Percentiles rank a stretch among this genome's conserved stretches.
Evolutionary conservation across 768 basidiomycete species (phyloP).

Genomic region (Leccinum uliginosum): DNA sequence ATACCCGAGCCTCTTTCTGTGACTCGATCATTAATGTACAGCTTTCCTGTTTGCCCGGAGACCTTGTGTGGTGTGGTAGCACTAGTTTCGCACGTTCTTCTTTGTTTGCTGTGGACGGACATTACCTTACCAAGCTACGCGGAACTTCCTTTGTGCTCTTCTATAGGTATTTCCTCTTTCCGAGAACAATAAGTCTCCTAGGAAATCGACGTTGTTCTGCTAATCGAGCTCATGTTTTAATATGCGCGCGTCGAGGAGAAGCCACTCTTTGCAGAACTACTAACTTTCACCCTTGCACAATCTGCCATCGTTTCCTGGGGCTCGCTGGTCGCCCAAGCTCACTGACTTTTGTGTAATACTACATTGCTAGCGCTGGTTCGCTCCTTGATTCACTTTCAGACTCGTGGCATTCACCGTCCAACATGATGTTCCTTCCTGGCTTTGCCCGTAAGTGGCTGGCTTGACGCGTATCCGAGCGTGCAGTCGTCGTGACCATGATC

Average conservation of each 20-base stretch:
- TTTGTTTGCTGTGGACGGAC: conserved; percentile 13
- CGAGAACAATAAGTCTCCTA: conserved; percentile 29
- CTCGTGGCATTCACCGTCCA: conserved; percentile 2
- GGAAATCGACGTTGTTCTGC: conserved; percentile 11
- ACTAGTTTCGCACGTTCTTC: not conserved
- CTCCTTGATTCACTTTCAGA: conserved; percentile 1
- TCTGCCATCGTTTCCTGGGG: conserved; percentile 3
- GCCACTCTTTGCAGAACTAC: not conserved
- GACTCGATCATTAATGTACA: conserved; percentile 1
- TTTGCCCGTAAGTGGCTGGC: conserved; percentile 25
- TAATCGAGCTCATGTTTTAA: conserved; percentile 1
- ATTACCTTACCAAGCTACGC: conserved; percentile 9
- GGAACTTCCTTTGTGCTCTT: conserved; percentile 19
- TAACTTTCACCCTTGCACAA: not conserved
- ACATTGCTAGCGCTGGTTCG: conserved; percentile 20
- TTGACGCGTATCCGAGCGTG: not conserved
- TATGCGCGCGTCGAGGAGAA: not conserved
- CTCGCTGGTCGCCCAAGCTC: conserved; percentile 27
- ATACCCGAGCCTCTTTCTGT: conserved; percentile 18
- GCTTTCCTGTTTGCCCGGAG: conserved; percentile 3
- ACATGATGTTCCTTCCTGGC: conserved; percentile 25
- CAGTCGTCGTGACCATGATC: not conserved
- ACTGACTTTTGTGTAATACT: conserved; percentile 6
- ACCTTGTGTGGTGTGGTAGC: conserved; percentile 5
- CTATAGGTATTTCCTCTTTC: conserved; percentile 1